Evolutionary conservation across 2,329 filamentous ascomycete genomes (phyloP), one percentile per base, ranked within the genome.

Genomic region (Dothistroma septosporum): DNA sequence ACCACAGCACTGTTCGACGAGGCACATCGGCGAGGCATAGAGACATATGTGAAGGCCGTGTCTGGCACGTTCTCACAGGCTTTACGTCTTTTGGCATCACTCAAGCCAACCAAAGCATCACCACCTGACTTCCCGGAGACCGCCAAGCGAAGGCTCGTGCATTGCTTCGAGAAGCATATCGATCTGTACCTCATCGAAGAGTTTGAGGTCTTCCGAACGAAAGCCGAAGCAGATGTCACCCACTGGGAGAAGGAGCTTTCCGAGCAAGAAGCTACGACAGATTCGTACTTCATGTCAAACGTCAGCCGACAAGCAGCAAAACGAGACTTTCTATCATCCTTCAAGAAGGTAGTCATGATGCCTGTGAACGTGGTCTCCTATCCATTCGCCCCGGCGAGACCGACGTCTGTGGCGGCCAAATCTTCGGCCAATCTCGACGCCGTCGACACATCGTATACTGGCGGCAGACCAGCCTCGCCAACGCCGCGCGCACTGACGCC

Each of bases 301-400:
- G 86, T 97, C 71, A 97, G 93, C 72, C 85, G 94, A 28, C 92
- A 96, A 73, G 94, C 92, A 0, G 94, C 95, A 65, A 99, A 99
- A 77, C 91, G 92, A 67, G 94, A 99, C 73, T 99, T 99, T 70
- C 74, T 99, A 63, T 94, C 88, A 50, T 96, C 92, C 0, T 99
- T 99, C 81, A 97, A 92, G 73, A 97, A 97, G 75, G 94, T 99
- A 9, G 90, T 99, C 66, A 97, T 99, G 92, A 95, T 96, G 87
- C 94, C 94, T 1, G 93, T 99, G 53, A 96, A 91, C 56, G 93
- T 92, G 9, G 80, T 85, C 79, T n/a, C 82, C 82, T 58, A 57
- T 65, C 68, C 69, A 5, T 90, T 86, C 70, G 82, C 77, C 62
- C 76, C 75, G 19, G 73, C 72, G 48, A 80, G 75, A 63, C 69